Evolutionary conservation across 177 flowering plant genomes (phyloP).

Genomic region (Telopea speciosissima): DNA sequence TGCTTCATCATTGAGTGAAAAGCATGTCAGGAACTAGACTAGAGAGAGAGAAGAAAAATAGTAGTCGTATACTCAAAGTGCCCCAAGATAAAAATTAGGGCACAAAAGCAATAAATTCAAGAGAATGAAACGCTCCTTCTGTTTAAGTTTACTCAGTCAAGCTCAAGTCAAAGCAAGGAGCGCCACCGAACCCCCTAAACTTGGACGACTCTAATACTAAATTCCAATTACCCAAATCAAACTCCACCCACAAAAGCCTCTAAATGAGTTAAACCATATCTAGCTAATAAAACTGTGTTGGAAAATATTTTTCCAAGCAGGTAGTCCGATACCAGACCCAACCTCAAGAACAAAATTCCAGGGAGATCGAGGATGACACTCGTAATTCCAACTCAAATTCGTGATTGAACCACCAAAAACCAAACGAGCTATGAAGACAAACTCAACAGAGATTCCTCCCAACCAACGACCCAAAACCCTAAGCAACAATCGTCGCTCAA

Average conservation of each 20-base stretch:
- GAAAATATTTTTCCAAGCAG: background rate
- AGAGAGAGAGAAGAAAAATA: background rate
- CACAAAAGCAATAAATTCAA: background rate
- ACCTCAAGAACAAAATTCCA: background rate
- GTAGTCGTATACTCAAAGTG: background rate
- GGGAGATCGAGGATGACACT: constrained; percentile 3
- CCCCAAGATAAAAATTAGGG: background rate
- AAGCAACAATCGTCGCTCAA: background rate
- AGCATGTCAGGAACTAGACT: background rate
- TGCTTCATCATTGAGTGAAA: background rate
- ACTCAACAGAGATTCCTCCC: constrained; percentile 9
- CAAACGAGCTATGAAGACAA: background rate
- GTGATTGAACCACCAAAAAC: background rate
- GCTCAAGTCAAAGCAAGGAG: background rate
- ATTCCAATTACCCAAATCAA: background rate
- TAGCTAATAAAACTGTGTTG: background rate
- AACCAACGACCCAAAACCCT: constrained; percentile 4
- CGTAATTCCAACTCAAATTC: constrained; percentile 6
- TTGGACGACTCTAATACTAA: background rate
- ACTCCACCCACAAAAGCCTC: background rate
- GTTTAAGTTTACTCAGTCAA: background rate
- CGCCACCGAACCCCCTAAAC: background rate
- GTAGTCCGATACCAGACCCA: background rate
- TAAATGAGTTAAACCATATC: background rate
- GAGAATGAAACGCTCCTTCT: background rate